phyloP scores from a whole-genome alignment of 345 rosid species.

The Lepidium africanum region DNA sequence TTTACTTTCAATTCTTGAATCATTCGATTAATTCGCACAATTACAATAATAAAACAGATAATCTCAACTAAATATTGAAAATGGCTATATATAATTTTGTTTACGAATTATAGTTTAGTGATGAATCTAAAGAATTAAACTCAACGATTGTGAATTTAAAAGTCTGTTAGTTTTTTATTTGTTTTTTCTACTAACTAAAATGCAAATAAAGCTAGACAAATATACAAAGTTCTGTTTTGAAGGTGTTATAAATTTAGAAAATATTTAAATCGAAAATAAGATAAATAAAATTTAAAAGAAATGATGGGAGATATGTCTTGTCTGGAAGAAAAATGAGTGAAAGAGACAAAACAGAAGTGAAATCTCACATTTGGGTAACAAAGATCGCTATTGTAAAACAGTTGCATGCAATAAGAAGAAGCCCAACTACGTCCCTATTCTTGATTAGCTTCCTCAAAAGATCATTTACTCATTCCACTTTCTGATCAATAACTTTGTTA shows the following conservation, averaged over 20 bases:
- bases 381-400: constrained; percentile 10
- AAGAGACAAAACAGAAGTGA: constrained; percentile 16
- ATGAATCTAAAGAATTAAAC: too few species aligned
- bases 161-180: too few species aligned
- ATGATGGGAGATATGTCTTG: constrained; percentile 11
- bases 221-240: not conserved
- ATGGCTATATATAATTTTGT: too few species aligned
- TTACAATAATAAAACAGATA: too few species aligned
- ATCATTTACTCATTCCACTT: not conserved
- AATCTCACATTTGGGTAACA: constrained; percentile 10
- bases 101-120: too few species aligned
- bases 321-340: constrained; percentile 6
- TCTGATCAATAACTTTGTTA: constrained; percentile 1
- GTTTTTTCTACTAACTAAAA: too few species aligned
- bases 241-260: not conserved
- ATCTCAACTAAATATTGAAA: too few species aligned
- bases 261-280: not conserved
- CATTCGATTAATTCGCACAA: too few species aligned
- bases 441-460: constrained; percentile 16
- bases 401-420: constrained; percentile 27
- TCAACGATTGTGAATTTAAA: too few species aligned
- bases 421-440: constrained; percentile 12
- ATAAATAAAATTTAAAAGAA: not conserved
- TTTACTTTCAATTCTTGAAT: too few species aligned
- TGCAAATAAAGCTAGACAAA: too few species aligned